Evolutionary conservation across 2,329 filamentous ascomycete genomes (phyloP).

Genomic region (Hypoxylon sp.): DNA sequence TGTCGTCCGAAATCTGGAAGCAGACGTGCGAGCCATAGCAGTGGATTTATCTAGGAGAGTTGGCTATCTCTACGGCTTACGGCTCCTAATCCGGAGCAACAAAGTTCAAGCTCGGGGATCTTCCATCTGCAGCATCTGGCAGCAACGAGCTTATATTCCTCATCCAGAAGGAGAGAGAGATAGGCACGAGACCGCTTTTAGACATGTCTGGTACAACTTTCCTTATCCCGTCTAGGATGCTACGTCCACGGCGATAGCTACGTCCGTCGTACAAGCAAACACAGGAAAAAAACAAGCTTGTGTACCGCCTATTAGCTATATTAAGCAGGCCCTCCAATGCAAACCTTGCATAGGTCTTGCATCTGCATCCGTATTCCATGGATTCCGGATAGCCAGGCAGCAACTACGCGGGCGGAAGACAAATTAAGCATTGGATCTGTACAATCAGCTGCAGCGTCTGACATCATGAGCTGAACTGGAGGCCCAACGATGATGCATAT

Average conservation of each 20-base stretch:
- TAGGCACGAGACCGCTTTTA: conserved; percentile 27
- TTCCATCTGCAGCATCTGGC: conserved; percentile 10
- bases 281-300: conserved; percentile 25
- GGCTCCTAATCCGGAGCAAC: conserved; percentile 6
- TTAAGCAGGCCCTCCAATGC: conserved; percentile 12
- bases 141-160: conserved; percentile 20
- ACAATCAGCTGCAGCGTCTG: conserved; percentile 23
- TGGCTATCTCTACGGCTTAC: conserved; percentile 5
- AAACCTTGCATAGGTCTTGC: conserved; percentile 27
- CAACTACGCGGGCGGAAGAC: conserved; percentile 3
- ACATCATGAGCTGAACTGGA: conserved; percentile 34
- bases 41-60: conserved; percentile 4
- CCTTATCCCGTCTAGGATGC: conserved; percentile 26
- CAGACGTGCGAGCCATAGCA: conserved; percentile 34
- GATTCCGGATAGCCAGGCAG: conserved; percentile 19
- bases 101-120: conserved; percentile 9
- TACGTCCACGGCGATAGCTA: conserved; percentile 31
- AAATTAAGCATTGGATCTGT: conserved; percentile 9
- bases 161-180: conserved; percentile 8
- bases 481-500: conserved; percentile 8
- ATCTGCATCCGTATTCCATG: conserved; percentile 20
- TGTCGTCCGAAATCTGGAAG: conserved; percentile 32
- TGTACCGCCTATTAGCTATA: conserved; percentile 14
- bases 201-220: conserved; percentile 10
- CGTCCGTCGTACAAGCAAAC: conserved; percentile 13